phyloP scores from a whole-genome alignment of 2,329 filamentous ascomycete genomes.

The Nigrospora oryzae region DNA sequence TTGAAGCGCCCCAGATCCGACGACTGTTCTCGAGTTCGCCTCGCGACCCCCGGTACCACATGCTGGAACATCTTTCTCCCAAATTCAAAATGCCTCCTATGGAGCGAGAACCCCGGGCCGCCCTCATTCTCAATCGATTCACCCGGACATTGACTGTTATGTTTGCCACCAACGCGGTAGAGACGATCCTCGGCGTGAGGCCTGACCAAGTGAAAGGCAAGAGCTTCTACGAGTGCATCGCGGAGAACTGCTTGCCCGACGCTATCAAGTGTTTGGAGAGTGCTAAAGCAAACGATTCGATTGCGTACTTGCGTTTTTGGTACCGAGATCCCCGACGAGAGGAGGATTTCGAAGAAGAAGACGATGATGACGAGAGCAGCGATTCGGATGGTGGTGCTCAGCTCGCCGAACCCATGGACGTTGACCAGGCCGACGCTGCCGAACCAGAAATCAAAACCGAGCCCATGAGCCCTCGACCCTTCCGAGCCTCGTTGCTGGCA shows the following conservation, averaged over 20 bases:
- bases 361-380: conserved; percentile 24
- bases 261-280: conserved; percentile 73
- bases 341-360: conserved; percentile 36
- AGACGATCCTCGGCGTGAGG: conserved; percentile 65
- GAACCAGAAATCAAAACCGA: conserved; percentile 27
- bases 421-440: conserved; percentile 21
- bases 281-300: conserved; percentile 84
- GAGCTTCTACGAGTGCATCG: conserved; percentile 84
- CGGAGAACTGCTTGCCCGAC: conserved; percentile 66
- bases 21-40: conserved; percentile 75
- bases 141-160: conserved; percentile 76
- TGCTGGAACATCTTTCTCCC: conserved; percentile 76
- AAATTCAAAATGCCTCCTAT: conserved; percentile 62
- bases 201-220: conserved; percentile 63
- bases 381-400: conserved; percentile 34
- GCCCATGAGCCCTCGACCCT: conserved; percentile 17
- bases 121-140: conserved; percentile 79
- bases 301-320: conserved; percentile 81
- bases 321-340: conserved; percentile 64
- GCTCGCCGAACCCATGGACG: conserved; percentile 32
- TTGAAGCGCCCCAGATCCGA: conserved; percentile 70
- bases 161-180: conserved; percentile 73
- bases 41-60: conserved; percentile 78
- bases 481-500: conserved; percentile 7
- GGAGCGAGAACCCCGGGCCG: conserved; percentile 71